These are phyloP conservation scores for Ophiorrhiza pumila DNA, from an alignment of 257 asterid genomes.

Conservation along the genomic window DNA sequence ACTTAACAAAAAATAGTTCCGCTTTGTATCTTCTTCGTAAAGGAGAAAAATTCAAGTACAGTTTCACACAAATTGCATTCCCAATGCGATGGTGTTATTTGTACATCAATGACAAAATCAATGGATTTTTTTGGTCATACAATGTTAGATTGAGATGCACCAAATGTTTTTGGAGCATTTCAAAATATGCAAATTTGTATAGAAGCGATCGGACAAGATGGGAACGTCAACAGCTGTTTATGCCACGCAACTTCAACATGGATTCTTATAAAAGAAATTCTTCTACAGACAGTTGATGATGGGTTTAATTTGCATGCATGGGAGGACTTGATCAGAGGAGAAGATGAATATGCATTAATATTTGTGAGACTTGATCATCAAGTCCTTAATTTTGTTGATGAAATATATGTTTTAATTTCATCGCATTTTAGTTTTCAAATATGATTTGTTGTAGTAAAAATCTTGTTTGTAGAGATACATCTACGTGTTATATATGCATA, in stretches of 20 bases:
- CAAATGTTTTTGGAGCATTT: slow-evolving; percentile 28
- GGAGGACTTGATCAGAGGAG: too few species aligned
- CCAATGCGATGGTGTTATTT: slow-evolving; percentile 32
- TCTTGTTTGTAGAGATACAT: slow-evolving; percentile 1
- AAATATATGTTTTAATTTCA: not conserved
- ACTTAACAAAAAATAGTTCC: not conserved
- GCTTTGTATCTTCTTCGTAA: not conserved
- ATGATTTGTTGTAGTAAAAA: not conserved
- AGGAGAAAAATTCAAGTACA: slow-evolving; percentile 14
- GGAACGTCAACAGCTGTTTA: slow-evolving; percentile 25
- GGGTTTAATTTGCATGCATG: not conserved
- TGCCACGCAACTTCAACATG: slow-evolving; percentile 9
- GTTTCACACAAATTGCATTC: slow-evolving; percentile 22
- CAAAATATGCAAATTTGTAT: slow-evolving; percentile 16
- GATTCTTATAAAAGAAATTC: not conserved
- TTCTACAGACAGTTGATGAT: not conserved
- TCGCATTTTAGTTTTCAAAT: not conserved
- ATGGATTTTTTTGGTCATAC: slow-evolving; percentile 27
- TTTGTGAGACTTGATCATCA: too few species aligned
- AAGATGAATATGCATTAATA: not conserved
- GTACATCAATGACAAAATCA: slow-evolving; percentile 19
- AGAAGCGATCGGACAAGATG: slow-evolving; percentile 24
- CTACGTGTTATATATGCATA: too few species aligned
- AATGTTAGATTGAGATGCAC: slow-evolving; percentile 26
- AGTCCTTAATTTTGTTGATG: not conserved